Base-by-base conservation (phyloP, 306 rosid genomes). In the Vigna nakashimae region DNA sequence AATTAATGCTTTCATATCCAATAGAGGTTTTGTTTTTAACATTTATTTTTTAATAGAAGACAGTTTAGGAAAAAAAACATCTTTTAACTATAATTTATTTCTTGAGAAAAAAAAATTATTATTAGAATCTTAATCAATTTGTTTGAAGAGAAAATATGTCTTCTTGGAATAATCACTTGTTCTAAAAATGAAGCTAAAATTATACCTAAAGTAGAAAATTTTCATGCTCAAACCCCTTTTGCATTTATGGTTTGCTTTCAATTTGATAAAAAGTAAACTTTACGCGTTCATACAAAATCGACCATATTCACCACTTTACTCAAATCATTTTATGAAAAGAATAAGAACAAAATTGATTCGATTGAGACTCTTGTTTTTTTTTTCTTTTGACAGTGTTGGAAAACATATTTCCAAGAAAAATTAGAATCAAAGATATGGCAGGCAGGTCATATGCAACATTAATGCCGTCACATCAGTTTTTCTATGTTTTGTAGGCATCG, bases 381-480 rank as follows among this genome's bases (percentile, higher is more conserved):
- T 43, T 10, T 43, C 50, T 45, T 45, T 45, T 45, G 50, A 12
- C 14, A 11, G 15, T 24, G 36, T 59, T 59, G 17, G 15, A 26
- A 58, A 24, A 58, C 17, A 58, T 24, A 58, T 11, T 11, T 58
- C 12, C 9, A 7, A n/a, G 40, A 28, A 28, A 28, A 59, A 30
- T 13, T 6, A n/a, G 77, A 12, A 68, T 63, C 20, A 74, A 67
- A 59, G 59, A 72, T 34, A 43, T 76, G 82, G 73, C 34, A 65
- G 74, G 70, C n/a, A 60, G 28, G 55, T 60, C 78, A 67, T 73
- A 73, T 73, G 83, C 69, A 36, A 36, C 68, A 65, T 71, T 45
- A 78, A 81, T 59, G 85, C 42, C 32, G 85, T 74, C 85, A 81
- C 85, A 73, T 81, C 83, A 73, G 12, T 55, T 85, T 74, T 43